These are phyloP conservation scores for Populus hybrid DNA, from an alignment of 441 rosid species.

Conservation along the genomic window DNA sequence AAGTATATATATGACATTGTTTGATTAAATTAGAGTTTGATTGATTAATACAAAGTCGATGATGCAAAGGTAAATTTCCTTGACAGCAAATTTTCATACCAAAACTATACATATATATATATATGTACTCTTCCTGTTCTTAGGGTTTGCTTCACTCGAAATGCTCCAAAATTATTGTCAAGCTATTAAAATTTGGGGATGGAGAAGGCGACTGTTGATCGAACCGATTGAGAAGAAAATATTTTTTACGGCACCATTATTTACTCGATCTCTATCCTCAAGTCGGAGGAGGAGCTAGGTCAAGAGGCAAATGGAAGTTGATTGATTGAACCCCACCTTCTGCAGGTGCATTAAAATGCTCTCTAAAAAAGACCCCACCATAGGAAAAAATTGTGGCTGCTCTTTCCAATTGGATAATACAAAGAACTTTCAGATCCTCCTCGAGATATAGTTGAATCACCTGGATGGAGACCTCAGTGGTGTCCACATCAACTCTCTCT, in stretches of 20 bases:
- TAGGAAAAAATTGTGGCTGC: constrained; percentile 12
- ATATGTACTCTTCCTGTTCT: no score
- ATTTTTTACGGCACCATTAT: background rate
- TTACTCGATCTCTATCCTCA: constrained; percentile 15
- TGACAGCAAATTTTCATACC: no score
- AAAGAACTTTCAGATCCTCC: constrained; percentile 16
- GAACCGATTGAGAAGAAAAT: background rate
- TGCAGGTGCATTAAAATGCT: constrained; percentile 27
- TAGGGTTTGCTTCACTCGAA: no score
- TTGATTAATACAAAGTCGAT: no score
- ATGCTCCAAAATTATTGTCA: no score
- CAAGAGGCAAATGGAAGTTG: constrained; percentile 24
- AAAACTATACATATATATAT: no score
- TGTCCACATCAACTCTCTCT: constrained; percentile 25
- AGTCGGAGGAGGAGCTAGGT: constrained; percentile 6
- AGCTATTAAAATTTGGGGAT: no score
- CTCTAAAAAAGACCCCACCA: constrained; percentile 14
- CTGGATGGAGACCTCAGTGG: constrained; percentile 52
- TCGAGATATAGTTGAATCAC: constrained; percentile 49
- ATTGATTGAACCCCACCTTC: constrained; percentile 43
- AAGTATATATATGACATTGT: no score
- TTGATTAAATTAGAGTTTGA: no score
- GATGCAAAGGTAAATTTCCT: no score
- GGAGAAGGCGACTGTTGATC: no score
- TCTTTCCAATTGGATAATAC: constrained; percentile 28